Percentiles rank a stretch among this genome's conserved stretches.
Conservation (phyloP, 1,139 yeast species). For the Yamadazyma sp. region DNA sequence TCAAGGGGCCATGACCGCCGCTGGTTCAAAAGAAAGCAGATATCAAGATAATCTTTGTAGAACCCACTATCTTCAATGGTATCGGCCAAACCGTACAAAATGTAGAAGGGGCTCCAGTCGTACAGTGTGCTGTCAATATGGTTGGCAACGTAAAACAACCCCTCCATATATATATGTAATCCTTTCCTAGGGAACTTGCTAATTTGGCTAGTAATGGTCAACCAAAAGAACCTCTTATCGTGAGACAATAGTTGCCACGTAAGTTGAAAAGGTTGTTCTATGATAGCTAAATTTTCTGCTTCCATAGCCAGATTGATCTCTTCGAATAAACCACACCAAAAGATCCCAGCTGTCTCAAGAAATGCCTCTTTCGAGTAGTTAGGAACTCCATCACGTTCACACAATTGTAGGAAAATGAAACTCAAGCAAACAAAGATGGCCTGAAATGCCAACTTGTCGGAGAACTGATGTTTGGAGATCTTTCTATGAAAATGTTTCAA, state of each 20-base stretch:
- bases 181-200: background rate
- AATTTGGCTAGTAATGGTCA: constrained; percentile 2
- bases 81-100: constrained; percentile 19
- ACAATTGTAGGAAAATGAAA: background rate
- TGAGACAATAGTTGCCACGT: constrained; percentile 8
- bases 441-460: background rate
- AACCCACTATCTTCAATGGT: constrained; percentile 16
- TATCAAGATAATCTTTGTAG: constrained; percentile 30
- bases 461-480: constrained; percentile 14
- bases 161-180: constrained; percentile 8
- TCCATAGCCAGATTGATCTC: constrained; percentile 8
- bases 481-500: constrained; percentile 36
- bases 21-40: constrained; percentile 27
- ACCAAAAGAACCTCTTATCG: constrained; percentile 11
- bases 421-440: constrained; percentile 1
- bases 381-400: constrained; percentile 11
- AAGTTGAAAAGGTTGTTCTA: constrained; percentile 8
- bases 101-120: constrained; percentile 29
- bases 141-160: constrained; percentile 12
- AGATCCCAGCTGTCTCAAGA: constrained; percentile 8
- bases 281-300: constrained; percentile 3
- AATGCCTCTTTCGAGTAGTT: constrained; percentile 1
- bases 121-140: constrained; percentile 7
- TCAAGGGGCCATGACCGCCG: constrained; percentile 37
- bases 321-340: constrained; percentile 11